Evolutionary conservation across 352 stramenopile genomes (phyloP), one percentile per base, ranked within the genome.

Genomic region (Phytophthora brassicae): DNA sequence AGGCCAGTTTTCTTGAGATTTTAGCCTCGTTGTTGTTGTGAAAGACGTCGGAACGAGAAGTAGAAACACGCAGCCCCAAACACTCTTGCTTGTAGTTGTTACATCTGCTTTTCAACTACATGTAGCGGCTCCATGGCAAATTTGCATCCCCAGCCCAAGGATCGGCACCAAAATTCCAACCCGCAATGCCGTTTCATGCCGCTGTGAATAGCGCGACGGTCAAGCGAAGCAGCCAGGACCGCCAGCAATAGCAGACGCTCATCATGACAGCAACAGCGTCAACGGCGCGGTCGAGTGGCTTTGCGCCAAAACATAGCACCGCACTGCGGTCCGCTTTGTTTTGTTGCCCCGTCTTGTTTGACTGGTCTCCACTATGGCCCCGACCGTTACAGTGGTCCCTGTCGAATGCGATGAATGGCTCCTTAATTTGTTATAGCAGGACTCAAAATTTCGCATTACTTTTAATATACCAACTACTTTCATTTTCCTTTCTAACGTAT

Each of bases 41-140:
- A 3, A 16, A 17, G 19, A 56, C 43, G 33, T 69, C 55, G 61
- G 61, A 64, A 64, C 46, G 41, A 65, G 46, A 41, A 20, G 14
- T 55, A 65, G 61, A 69, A 69, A 69, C 46, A 69, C 59, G 61
- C 54, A 60, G 39, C n/a, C 26, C 39, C 43, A 52, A 53, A 56
- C 51, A 55, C 54, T 13, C n/a, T n/a, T n/a, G n/a, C n/a, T n/a
- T n/a, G n/a, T n/a, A n/a, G n/a, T n/a, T n/a, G n/a, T 50, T 68
- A 41, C 61, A 69, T 54, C 61, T 69, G 61, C 55, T 69, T 65
- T 64, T 46, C 13, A 23, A 20, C 28, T 22, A 48, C 52, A 22
- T 36, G 35, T 20, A 19, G 36, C n/a, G n/a, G n/a, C n/a, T 43
- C 36, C 16, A 14, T 28, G 12, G 26, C 43, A 62, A 65, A 41